A percentile compares a stretch with the other conserved stretches of the same genome.
Conservation (phyloP, 1,284 basidiomycete genomes). For the Tilletiopsis washingtonensis region DNA sequence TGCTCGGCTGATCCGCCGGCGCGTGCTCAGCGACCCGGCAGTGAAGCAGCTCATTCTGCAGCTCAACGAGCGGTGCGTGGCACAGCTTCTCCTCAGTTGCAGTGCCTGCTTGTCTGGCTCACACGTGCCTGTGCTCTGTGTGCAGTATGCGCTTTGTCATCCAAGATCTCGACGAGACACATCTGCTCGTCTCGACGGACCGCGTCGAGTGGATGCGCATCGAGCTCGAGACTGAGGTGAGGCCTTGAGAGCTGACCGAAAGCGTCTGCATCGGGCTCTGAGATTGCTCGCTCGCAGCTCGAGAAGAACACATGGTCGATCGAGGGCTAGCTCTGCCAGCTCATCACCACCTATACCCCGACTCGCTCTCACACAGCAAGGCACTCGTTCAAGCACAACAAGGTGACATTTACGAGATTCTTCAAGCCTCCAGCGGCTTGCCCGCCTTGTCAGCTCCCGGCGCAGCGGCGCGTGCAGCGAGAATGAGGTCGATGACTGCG, state of each 20-base stretch:
- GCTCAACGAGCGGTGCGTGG: slow-evolving; percentile 61
- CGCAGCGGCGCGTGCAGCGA: slow-evolving; percentile 71
- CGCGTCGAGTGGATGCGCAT: slow-evolving; percentile 64
- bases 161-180: slow-evolving; percentile 75
- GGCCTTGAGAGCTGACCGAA: slow-evolving; percentile 22
- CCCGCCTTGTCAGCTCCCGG: slow-evolving; percentile 46
- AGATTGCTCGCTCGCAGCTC: slow-evolving; percentile 12
- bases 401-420: no score
- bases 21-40: slow-evolving; percentile 74
- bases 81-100: no score
- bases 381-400: no score
- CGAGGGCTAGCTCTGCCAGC: slow-evolving; percentile 23
- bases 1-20: no score
- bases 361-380: no score
- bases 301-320: slow-evolving; percentile 42
- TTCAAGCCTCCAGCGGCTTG: no score
- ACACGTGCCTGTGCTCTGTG: no score
- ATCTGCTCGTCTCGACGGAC: slow-evolving; percentile 72
- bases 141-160: slow-evolving; percentile 60
- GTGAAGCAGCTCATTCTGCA: slow-evolving; percentile 79
- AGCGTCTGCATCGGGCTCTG: not conserved
- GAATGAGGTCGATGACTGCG: slow-evolving; percentile 71
- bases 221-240: slow-evolving; percentile 68
- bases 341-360: no score
- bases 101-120: no score